Percentiles rank a stretch among this genome's conserved stretches.
Evolutionary conservation across 1,284 basidiomycete species (phyloP).

Genomic region (Ganoderma resinaceum): DNA sequence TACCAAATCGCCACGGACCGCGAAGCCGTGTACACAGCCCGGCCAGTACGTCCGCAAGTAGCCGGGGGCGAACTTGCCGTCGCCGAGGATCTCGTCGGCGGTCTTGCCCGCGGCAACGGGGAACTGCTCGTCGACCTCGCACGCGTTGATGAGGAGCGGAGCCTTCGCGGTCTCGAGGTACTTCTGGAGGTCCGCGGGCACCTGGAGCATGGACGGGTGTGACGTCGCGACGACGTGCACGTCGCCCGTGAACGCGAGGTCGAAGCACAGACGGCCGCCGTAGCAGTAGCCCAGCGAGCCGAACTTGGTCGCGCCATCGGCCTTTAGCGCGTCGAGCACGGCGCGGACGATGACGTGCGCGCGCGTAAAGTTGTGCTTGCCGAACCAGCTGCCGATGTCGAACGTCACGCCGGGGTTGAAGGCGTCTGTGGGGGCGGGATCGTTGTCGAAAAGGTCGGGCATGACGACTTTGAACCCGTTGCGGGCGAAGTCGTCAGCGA

Average conservation of each 20-base stretch:
- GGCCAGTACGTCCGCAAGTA: constrained; percentile 52
- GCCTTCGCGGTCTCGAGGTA: constrained; percentile 33
- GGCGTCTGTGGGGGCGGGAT: constrained; percentile 41
- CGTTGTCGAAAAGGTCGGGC: constrained; percentile 54
- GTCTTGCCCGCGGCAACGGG: constrained; percentile 36
- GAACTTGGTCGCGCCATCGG: constrained; percentile 61
- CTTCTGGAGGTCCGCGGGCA: constrained; percentile 56
- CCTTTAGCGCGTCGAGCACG: constrained; percentile 64
- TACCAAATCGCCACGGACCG: constrained; percentile 47
- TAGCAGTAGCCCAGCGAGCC: constrained; percentile 75
- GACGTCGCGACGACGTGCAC: constrained; percentile 60
- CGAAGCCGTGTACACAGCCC: constrained; percentile 61
- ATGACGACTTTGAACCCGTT: constrained; percentile 57
- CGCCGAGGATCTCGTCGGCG: constrained; percentile 51
- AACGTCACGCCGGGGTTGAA: constrained; percentile 39
- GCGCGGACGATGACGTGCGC: constrained; percentile 61
- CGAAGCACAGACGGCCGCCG: constrained; percentile 59
- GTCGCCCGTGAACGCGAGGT: constrained; percentile 68
- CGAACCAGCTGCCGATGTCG: constrained; percentile 57
- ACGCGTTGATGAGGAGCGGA: constrained; percentile 54
- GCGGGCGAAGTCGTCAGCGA: constrained; percentile 61
- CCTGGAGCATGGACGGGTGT: constrained; percentile 75
- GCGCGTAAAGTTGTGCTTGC: constrained; percentile 48
- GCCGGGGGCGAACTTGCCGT: constrained; percentile 44
- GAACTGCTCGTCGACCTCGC: constrained; percentile 45